Conservation (phyloP, 148 eudicot genomes). For the Heliosperma pusillum region DNA sequence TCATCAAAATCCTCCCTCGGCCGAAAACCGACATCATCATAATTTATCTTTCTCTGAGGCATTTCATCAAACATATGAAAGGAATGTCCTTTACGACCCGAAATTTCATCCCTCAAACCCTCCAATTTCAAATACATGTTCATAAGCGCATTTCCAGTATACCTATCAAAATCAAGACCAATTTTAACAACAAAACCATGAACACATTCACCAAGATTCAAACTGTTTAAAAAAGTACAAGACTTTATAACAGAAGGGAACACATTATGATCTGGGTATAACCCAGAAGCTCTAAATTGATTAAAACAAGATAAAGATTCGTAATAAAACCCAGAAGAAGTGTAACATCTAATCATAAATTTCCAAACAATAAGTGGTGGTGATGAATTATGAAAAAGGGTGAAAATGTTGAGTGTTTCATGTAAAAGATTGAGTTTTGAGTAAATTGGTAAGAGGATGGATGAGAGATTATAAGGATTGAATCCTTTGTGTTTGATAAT, state of each 20-base stretch:
- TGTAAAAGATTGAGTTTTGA: constrained; percentile 41
- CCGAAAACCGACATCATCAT: not conserved
- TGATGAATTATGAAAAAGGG: constrained; percentile 28
- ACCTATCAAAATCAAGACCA: constrained; percentile 64
- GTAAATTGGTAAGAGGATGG: constrained; percentile 47
- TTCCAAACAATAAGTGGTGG: constrained; percentile 55
- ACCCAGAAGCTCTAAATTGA: constrained; percentile 48
- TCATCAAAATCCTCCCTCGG: constrained; percentile 16
- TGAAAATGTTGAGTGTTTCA: constrained; percentile 43
- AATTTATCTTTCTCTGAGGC: constrained; percentile 19
- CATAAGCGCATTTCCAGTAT: constrained; percentile 78
- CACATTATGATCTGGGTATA: constrained; percentile 62
- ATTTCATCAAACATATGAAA: constrained; percentile 51
- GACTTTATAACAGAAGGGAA: constrained; percentile 76
- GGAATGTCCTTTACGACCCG: not conserved
- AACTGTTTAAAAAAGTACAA: constrained; percentile 51
- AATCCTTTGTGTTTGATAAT: constrained; percentile 36
- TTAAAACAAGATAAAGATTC: constrained; percentile 48
- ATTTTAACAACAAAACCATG: constrained; percentile 52
- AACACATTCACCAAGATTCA: constrained; percentile 56
- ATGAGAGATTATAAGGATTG: constrained; percentile 9
- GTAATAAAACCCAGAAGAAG: constrained; percentile 36
- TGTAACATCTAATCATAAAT: constrained; percentile 54
- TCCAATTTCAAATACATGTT: constrained; percentile 76
- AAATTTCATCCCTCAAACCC: not conserved